Base-by-base conservation (phyloP, 495 filamentous ascomycete species). In the Penicillium pulvis region DNA sequence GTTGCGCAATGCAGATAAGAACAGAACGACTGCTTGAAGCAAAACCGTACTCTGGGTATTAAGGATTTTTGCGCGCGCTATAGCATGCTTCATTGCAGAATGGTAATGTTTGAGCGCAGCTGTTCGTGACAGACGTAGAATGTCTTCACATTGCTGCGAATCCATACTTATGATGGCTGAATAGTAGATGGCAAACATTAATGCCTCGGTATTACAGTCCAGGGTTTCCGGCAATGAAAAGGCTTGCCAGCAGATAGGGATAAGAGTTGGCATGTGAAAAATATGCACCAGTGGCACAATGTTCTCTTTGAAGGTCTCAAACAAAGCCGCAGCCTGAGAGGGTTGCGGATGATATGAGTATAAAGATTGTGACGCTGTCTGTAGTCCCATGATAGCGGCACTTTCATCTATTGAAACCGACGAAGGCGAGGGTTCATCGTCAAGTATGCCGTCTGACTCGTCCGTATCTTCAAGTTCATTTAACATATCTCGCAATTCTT, bases 121-220 rank as follows among this genome's bases (percentile, higher is more conserved):
- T 12, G 49, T 20, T n/a, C 49, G 59, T 12, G 53, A 28, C 12
- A 53, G 3, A 24, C 49, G 42, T 11, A 61, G 10, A 2, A 53
- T 16, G 1, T 20, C 7, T 14, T 57, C 48, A 42, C 59, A 61
- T 53, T 61, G 31, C 4, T 53, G 3, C 11, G 54, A 36, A 3
- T 79, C 78, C 70, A 91, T 77, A 16, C 86, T 87, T 0, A 84
- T 87, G 14, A 88, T 80, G 1, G 85, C 81, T 31, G 83, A 81
- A 63, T 86, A 90, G 63, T 92, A 92, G 31, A 92, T 85, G 7
- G 87, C 72, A 55, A 92, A 92, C 64, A 90, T 73, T 14, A 92
- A 63, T 9, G 83, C 82, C 61, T 93, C 90, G 3, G 69, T 79
- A 14, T 69, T 77, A 16, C 54, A 33, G 28, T 57, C 43, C 33